Evolutionary conservation across 805 yeast species (phyloP), one percentile per base, ranked within the genome.

Genomic region (Candida vaughaniae): DNA sequence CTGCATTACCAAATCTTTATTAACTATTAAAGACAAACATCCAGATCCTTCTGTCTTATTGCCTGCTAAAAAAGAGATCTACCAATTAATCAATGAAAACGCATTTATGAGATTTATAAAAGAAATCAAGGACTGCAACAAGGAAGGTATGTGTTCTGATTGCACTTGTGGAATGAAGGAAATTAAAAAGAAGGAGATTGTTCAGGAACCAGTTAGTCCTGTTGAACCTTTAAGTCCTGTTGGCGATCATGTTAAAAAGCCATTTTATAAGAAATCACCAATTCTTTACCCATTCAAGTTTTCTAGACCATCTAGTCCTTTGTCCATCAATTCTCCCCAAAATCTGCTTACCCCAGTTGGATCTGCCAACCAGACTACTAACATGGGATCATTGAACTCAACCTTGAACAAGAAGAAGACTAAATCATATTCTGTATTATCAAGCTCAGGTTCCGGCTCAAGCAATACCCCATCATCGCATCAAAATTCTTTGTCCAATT

Each of bases 71-170:
- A 36, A 46, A 16, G 70, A 66, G 37, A 57, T 59, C 16, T 40
- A 61, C 22, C 64, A 53, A 33, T 42, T 66, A 10, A 44, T 65
- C 28, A 53, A 57, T 35, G 71, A 64, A 39, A 66, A 66, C 35
- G 67, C 54, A 7, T 65, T 59, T 42, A 36, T 29, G 15, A 33
- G 35, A 7, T 54, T 54, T 35, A 34, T 43, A 11, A 51, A 48
- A 16, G 35, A 39, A 32, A 20, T 34, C 16, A 35, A 39, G 28
- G 28, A 25, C 29, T 29, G 44, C 23, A 23, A 26, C 20, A 15
- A 34, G 12, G 23, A 10, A 6, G 16, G 3, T 18, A 34, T 31
- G 16, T 29, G 36, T 31, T 16, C 15, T 10, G 33, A 38, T 8
- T 38, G 36, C 22, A 28, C 27, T 29, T 38, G 41, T 38, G 41